These are phyloP conservation scores for Claviceps maximensis DNA, from an alignment of 2,329 filamentous ascomycete genomes.

Conservation along the genomic window DNA sequence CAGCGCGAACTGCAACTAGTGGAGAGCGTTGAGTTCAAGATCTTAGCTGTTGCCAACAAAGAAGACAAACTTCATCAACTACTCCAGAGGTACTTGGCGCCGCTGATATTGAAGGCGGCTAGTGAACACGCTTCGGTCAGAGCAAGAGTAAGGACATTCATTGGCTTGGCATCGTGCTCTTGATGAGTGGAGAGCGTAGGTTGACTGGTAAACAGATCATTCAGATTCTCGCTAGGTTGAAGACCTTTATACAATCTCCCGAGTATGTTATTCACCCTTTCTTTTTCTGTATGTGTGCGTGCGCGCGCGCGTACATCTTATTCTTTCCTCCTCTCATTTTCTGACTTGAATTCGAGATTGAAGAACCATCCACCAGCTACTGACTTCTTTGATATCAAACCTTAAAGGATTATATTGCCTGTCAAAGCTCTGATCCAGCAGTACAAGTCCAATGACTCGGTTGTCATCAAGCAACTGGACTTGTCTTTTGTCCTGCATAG, in stretches of 20 bases:
- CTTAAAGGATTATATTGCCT: constrained; percentile 56
- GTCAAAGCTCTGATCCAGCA: constrained; percentile 77
- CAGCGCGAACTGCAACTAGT: constrained; percentile 70
- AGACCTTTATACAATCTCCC: constrained; percentile 39
- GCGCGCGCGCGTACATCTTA: too few relatives aligned
- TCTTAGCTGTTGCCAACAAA: constrained; percentile 64
- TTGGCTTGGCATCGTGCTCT: not conserved
- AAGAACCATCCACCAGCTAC: not conserved
- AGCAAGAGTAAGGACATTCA: constrained; percentile 44
- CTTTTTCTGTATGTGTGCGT: too few relatives aligned
- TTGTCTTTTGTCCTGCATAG: constrained; percentile 83
- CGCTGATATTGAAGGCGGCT: constrained; percentile 72
- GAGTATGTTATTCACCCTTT: constrained; percentile 22
- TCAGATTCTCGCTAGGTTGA: constrained; percentile 36
- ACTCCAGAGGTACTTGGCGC: constrained; percentile 65
- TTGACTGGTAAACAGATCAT: constrained; percentile 30
- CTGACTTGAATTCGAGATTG: not conserved
- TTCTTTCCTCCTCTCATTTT: not conserved
- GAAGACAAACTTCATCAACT: constrained; percentile 71
- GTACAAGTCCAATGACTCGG: constrained; percentile 63
- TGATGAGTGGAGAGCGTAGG: not conserved
- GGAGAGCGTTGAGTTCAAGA: constrained; percentile 73
- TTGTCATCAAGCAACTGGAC: constrained; percentile 77
- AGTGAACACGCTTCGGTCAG: constrained; percentile 72
- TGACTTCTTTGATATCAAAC: constrained; percentile 1